Evolutionary conservation across 2,329 filamentous ascomycete genomes (phyloP).

Genomic region (Fusarium incarnatum): DNA sequence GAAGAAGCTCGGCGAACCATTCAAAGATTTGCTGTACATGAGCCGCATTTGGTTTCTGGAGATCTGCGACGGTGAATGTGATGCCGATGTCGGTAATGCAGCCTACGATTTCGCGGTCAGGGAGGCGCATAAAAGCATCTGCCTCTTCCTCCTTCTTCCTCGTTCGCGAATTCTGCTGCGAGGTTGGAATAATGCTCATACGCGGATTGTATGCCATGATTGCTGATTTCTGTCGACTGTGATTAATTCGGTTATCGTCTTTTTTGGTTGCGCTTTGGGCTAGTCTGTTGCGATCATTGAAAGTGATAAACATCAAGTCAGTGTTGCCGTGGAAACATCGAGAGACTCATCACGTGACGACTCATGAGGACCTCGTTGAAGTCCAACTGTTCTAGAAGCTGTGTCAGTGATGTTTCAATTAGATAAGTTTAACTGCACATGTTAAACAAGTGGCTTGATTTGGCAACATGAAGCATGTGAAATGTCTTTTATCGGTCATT

Average conservation of each 20-base stretch:
- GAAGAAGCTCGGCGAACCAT: constrained; percentile 93
- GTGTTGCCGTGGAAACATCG: constrained; percentile 46
- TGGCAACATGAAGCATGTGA: neutral
- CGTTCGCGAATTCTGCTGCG: constrained; percentile 62
- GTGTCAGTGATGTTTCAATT: constrained; percentile 17
- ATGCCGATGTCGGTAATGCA: constrained; percentile 98
- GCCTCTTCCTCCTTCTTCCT: constrained; percentile 71
- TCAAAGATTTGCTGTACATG: constrained; percentile 98
- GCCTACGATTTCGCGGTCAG: constrained; percentile 86
- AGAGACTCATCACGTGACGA: constrained; percentile 34
- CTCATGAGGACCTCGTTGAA: neutral
- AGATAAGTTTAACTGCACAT: neutral
- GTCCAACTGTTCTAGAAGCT: neutral
- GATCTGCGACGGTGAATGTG: constrained; percentile 84
- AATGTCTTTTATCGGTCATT: constrained; percentile 1
- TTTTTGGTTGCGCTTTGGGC: constrained; percentile 9
- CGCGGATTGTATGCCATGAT: constrained; percentile 69
- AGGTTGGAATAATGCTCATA: constrained; percentile 69
- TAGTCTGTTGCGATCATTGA: constrained; percentile 23
- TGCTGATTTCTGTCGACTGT: constrained; percentile 3
- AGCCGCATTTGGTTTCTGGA: constrained; percentile 92
- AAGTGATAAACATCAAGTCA: constrained; percentile 38
- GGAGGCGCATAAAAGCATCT: constrained; percentile 69
- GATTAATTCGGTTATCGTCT: constrained; percentile 2
- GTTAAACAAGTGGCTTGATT: constrained; percentile 31